Conservation (phyloP, 1,139 yeast species). For the Diutina ranongensis region DNA sequence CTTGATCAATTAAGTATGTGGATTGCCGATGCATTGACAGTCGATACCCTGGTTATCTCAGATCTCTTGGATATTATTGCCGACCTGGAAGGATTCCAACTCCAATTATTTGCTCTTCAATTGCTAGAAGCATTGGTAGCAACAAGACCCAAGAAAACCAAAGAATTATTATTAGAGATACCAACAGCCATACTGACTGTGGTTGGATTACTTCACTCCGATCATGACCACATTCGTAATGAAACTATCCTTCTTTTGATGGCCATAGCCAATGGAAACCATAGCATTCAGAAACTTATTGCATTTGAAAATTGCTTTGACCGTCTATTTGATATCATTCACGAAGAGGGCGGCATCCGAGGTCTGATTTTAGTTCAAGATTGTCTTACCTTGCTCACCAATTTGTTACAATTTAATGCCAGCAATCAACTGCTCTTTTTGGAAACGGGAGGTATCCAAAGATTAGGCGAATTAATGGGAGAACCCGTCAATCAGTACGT, state of each 20-base stretch:
- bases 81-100: conserved; percentile 54
- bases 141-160: conserved; percentile 63
- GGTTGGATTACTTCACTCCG: conserved; percentile 57
- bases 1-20: conserved; percentile 84
- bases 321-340: conserved; percentile 61
- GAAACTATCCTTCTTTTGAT: conserved; percentile 76
- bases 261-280: conserved; percentile 72
- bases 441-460: conserved; percentile 70
- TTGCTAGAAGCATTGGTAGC: conserved; percentile 74
- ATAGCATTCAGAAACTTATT: conserved; percentile 82
- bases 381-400: conserved; percentile 64
- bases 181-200: conserved; percentile 76
- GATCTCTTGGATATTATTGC: conserved; percentile 44
- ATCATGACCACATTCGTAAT: conserved; percentile 81
- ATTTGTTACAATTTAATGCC: conserved; percentile 69
- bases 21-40: conserved; percentile 92
- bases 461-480: conserved; percentile 47
- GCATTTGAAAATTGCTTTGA: conserved; percentile 94
- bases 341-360: conserved; percentile 80
- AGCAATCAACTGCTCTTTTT: conserved; percentile 83
- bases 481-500: conserved; percentile 40
- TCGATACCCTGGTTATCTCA: conserved; percentile 46
- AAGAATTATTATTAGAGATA: conserved; percentile 58
- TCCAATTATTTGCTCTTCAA: conserved; percentile 71
- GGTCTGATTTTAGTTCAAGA: conserved; percentile 91